These are phyloP conservation scores for Lipomyces yamadae DNA, from an alignment of 805 yeast species.

Conservation along the genomic window DNA sequence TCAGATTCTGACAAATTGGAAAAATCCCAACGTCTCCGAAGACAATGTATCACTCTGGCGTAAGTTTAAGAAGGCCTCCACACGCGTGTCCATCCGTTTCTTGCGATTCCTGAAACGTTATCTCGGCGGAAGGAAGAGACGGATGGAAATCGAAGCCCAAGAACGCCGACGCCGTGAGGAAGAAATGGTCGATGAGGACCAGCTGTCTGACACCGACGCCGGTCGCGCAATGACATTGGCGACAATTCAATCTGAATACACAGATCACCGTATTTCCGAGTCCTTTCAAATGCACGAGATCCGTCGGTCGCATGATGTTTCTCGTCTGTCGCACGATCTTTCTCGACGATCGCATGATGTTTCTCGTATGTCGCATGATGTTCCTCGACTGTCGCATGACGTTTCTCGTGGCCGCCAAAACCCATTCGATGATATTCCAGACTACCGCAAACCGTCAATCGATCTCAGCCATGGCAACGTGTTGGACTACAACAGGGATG, in stretches of 20 bases:
- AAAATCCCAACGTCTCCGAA: slow-evolving; percentile 61
- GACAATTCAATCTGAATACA: slow-evolving; percentile 12
- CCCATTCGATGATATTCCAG: slow-evolving; percentile 20
- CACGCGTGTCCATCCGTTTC: slow-evolving; percentile 40
- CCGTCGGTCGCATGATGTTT: slow-evolving; percentile 13
- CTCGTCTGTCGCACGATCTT: neutral
- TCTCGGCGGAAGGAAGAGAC: slow-evolving; percentile 19
- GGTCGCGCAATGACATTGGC: slow-evolving; percentile 20
- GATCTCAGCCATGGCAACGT: slow-evolving; percentile 38
- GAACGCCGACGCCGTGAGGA: slow-evolving; percentile 19
- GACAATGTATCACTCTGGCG: slow-evolving; percentile 70
- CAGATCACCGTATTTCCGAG: slow-evolving; percentile 20
- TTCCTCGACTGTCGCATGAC: slow-evolving; percentile 9
- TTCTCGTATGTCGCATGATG: slow-evolving; percentile 10
- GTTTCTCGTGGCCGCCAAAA: slow-evolving; percentile 11
- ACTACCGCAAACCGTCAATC: slow-evolving; percentile 30
- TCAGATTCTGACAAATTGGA: slow-evolving; percentile 58
- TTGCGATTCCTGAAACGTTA: slow-evolving; percentile 24
- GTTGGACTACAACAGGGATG: slow-evolving; percentile 44
- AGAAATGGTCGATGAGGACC: slow-evolving; percentile 27
- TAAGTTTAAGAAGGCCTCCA: slow-evolving; percentile 62
- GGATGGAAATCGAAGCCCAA: slow-evolving; percentile 28
- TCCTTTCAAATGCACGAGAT: slow-evolving; percentile 37
- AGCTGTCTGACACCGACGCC: slow-evolving; percentile 25
- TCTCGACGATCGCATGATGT: slow-evolving; percentile 11